phyloP scores from a whole-genome alignment of 371 early-diverging fungal species.

The Mortierella sp. region DNA sequence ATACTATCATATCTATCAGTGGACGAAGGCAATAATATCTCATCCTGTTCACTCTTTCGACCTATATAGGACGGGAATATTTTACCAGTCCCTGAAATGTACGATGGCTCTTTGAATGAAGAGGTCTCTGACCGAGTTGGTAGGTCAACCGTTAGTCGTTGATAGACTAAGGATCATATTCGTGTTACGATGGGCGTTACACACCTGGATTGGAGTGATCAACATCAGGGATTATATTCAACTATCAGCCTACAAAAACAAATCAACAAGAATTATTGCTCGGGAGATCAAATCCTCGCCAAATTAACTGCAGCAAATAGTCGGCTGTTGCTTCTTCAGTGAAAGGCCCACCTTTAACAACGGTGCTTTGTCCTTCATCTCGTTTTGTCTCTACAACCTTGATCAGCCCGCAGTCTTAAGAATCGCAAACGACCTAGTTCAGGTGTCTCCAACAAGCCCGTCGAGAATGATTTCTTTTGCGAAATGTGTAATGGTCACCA shows the following conservation, averaged over 20 bases:
- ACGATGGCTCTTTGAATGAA: conserved; percentile 37
- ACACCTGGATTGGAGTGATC: too few species aligned
- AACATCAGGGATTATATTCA: too few species aligned
- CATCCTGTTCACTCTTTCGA: not conserved
- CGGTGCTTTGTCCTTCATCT: not conserved
- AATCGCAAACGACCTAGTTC: conserved; percentile 1
- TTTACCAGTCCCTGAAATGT: conserved; percentile 53
- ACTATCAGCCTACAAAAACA: too few species aligned
- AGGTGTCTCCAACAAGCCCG: not conserved
- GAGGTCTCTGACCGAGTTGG: conserved; percentile 30
- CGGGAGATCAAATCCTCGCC: too few species aligned
- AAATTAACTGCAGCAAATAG: too few species aligned
- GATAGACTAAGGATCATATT: not conserved
- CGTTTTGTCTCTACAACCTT: not conserved
- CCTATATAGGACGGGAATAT: conserved; percentile 41
- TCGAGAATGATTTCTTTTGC: conserved; percentile 39
- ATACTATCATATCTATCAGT: not conserved
- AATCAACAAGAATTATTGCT: too few species aligned
- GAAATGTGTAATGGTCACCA: conserved; percentile 47
- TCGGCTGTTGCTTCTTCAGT: not conserved
- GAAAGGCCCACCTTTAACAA: not conserved
- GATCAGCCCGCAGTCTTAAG: conserved; percentile 19
- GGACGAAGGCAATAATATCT: not conserved
- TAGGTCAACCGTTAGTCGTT: conserved; percentile 10
- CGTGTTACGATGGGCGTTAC: too few species aligned